Conservation (phyloP, 768 basidiomycete species). For the Hygrophoropsis aurantiaca region DNA sequence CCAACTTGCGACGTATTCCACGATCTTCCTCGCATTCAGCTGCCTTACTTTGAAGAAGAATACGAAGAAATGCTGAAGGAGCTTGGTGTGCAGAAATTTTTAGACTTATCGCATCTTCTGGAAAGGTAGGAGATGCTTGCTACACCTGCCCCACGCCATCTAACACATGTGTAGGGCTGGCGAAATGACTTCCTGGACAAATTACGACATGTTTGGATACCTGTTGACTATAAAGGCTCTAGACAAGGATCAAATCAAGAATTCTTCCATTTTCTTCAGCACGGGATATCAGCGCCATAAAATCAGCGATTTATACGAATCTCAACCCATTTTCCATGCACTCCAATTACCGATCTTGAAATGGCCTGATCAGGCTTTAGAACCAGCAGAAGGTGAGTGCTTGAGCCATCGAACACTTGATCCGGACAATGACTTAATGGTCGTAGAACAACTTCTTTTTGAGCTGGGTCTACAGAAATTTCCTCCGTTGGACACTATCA, state of each 20-base stretch:
- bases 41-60: constrained; percentile 44
- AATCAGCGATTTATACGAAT: constrained; percentile 73
- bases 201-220: constrained; percentile 78
- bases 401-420: constrained; percentile 51
- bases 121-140: constrained; percentile 65
- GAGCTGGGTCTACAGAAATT: constrained; percentile 60
- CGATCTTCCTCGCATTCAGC: constrained; percentile 72
- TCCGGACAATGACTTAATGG: constrained; percentile 71
- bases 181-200: constrained; percentile 81
- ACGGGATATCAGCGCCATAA: constrained; percentile 2
- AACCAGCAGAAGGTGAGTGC: no score
- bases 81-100: constrained; percentile 77
- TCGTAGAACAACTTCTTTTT: constrained; percentile 64
- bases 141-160: no score
- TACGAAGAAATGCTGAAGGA: constrained; percentile 55
- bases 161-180: constrained; percentile 80
- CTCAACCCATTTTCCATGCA: constrained; percentile 60
- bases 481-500: constrained; percentile 63
- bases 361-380: constrained; percentile 43
- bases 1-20: constrained; percentile 85
- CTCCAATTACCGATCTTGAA: constrained; percentile 81
- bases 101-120: constrained; percentile 85
- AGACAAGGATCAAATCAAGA: neutral
- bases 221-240: constrained; percentile 65
- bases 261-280: constrained; percentile 3